Base-by-base conservation (phyloP, 2,329 filamentous ascomycete genomes). In the Plenodomus tracheiphilus region DNA sequence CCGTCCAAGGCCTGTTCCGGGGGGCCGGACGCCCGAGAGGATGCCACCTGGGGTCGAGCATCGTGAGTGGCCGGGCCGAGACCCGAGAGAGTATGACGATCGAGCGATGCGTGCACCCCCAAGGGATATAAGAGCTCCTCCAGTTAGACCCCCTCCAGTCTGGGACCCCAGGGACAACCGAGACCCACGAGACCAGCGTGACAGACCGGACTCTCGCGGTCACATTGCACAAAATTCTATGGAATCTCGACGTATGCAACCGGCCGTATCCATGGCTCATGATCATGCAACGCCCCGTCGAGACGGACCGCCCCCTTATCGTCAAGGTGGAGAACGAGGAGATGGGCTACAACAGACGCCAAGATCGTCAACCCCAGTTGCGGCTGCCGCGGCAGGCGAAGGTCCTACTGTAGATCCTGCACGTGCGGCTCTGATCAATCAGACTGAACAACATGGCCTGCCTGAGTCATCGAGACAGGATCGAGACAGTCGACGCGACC, bases 351-450 rank as follows among this genome's bases (percentile, higher is more conserved):
- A 32, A 4, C 28, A 32, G 20, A 49, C 50, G n/a, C 47, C 56
- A 16, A 65, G 64, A 41, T 54, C 47, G n/a, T 34, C 53, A 11
- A 32, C 28, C 15, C 28, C 41, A 51, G 34, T 49, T 54, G 35
- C 47, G 49, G 36, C 53, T 16, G 43, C 58, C 7, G 39, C 59
- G 17, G 45, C 52, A 21, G 53, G 40, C 20, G 63, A 67, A 35
- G 53, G 64, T 15, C 53, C 59, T 9, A 54, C 59, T 19, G 68
- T 78, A 35, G 77, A 78, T 45, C 74, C 75, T 10, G 75, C 71
- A 16, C 74, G 76, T 17, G 68, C 74, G 49, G 73, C 74, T 13
- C 50, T 76, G 30, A 75, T 78, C 36, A 68, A 72, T 22, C 62
- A 64, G 22, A 32, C 6, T 32, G 62, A 51, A 6, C 66, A 71